Percentiles rank a stretch among this genome's conserved stretches.
Conservation (phyloP, 75 land plant genomes). For the Chamaecyparis obtusa region DNA sequence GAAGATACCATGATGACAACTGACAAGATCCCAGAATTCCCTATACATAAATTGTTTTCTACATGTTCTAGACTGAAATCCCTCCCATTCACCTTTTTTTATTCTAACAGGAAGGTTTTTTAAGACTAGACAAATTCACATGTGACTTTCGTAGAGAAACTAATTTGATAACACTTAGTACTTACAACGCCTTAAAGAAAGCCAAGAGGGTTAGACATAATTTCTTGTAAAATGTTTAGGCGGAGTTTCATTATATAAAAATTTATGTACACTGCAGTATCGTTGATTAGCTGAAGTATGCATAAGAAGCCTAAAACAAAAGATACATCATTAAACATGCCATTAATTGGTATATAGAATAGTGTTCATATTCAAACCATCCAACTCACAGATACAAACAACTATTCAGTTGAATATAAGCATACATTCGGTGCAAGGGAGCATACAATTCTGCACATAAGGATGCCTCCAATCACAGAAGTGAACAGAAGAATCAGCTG, state of each 20-base stretch:
- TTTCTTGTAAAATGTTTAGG: background rate
- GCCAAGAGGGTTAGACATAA: background rate
- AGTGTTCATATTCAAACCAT: background rate
- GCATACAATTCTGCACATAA: slow-evolving; percentile 70
- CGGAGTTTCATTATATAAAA: background rate
- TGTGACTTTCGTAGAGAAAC: background rate
- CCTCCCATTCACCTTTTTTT: background rate
- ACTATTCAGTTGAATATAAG: background rate
- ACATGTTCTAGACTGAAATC: background rate
- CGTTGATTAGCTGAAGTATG: background rate
- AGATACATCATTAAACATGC: background rate
- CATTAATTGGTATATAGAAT: background rate
- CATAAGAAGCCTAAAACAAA: background rate
- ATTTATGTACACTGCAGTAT: background rate
- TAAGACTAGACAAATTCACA: background rate
- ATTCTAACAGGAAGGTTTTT: background rate
- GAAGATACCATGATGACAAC: background rate
- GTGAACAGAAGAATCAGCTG: slow-evolving; percentile 60
- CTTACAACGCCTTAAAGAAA: background rate
- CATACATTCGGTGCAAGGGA: background rate
- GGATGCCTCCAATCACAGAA: slow-evolving; percentile 57
- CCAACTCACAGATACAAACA: background rate
- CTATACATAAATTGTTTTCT: background rate
- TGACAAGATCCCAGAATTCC: background rate
- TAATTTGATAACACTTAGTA: background rate